phyloP scores from a whole-genome alignment of 768 basidiomycete genomes.

The Suillus subluteus region DNA sequence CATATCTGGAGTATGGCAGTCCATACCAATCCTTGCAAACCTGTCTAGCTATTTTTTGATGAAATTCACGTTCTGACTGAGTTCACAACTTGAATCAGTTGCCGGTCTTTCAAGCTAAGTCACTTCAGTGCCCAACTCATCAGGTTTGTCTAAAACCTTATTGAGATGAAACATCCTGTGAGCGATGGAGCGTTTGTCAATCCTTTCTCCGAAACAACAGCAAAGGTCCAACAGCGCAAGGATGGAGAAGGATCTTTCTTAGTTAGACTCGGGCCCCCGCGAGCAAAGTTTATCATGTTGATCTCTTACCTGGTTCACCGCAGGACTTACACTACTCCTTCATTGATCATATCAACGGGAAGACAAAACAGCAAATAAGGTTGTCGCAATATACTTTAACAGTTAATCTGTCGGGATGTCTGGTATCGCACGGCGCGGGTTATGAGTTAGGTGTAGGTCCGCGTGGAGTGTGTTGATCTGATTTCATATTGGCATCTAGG shows the following conservation, averaged over 20 bases:
- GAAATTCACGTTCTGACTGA: too few relatives aligned
- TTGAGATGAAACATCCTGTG: not conserved
- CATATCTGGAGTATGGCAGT: not conserved
- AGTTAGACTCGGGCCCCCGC: not conserved
- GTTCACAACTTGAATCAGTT: not conserved
- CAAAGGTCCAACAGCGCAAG: conserved; percentile 46
- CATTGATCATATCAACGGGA: not conserved
- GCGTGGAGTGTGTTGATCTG: conserved; percentile 63
- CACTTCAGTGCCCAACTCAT: too few relatives aligned
- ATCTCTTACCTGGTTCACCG: conserved; percentile 58
- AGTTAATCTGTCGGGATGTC: conserved; percentile 62
- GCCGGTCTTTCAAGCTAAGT: too few relatives aligned
- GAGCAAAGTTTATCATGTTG: not conserved
- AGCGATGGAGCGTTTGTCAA: not conserved
- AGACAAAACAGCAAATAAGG: conserved; percentile 12
- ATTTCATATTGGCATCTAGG: not conserved
- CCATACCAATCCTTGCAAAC: too few relatives aligned
- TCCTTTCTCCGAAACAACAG: conserved; percentile 12
- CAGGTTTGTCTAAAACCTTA: not conserved
- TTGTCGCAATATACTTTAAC: conserved; percentile 44
- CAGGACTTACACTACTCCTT: conserved; percentile 59
- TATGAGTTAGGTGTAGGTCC: conserved; percentile 73
- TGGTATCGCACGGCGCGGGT: conserved; percentile 53
- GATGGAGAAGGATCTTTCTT: conserved; percentile 64
- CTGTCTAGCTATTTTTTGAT: too few relatives aligned